These are phyloP conservation scores for Neonectria magnoliae DNA, from an alignment of 2,329 filamentous ascomycete species.

Conservation along the genomic window DNA sequence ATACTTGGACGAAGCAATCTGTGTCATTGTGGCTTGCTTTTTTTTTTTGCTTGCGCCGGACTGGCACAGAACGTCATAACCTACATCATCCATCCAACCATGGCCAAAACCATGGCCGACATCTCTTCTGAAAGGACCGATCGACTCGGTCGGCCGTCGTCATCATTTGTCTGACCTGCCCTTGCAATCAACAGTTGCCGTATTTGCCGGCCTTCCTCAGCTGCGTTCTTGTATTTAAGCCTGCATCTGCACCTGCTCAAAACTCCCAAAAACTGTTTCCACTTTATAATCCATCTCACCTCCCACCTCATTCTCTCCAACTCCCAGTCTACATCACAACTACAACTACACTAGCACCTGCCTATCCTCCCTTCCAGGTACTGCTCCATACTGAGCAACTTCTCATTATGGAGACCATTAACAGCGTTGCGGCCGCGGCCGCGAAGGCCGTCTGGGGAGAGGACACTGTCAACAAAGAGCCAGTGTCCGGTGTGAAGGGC, in stretches of 20 bases:
- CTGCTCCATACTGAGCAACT: neutral
- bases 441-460: conserved; percentile 57
- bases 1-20: neutral
- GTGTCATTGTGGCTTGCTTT: neutral
- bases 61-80: conserved; percentile 4
- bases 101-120: neutral
- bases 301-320: conserved; percentile 1
- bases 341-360: too few relatives aligned
- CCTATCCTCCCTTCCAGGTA: neutral
- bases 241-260: neutral
- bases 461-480: conserved; percentile 64
- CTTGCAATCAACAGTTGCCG: conserved; percentile 7
- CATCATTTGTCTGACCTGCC: neutral
- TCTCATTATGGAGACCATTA: conserved; percentile 70
- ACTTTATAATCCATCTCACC: conserved; percentile 15
- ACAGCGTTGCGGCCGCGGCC: conserved; percentile 58
- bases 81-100: conserved; percentile 6
- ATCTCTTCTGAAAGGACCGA: neutral
- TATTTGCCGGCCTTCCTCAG: neutral
- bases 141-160: neutral
- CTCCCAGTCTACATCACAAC: too few relatives aligned
- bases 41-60: neutral
- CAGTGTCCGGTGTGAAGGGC: conserved; percentile 76
- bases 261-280: too few relatives aligned
- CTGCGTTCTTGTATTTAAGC: neutral